These are phyloP conservation scores for Diospyros kaki DNA, from an alignment of 148 eudicot genomes.

Conservation along the genomic window DNA sequence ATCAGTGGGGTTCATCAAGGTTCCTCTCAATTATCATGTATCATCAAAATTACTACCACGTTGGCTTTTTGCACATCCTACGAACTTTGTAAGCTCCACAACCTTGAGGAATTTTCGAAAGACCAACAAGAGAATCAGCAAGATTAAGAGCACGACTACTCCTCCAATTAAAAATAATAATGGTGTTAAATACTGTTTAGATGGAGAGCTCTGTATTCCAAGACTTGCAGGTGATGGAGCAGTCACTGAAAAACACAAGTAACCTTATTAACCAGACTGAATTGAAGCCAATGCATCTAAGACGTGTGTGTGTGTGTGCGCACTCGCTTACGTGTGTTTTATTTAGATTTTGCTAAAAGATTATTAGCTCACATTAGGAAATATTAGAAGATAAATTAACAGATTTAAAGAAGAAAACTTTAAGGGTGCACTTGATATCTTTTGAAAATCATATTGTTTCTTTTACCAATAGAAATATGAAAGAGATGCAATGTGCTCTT, in stretches of 20 bases:
- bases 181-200: conserved; percentile 14
- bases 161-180: conserved; percentile 39
- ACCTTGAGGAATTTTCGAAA: conserved; percentile 25
- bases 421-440: too few relatives aligned
- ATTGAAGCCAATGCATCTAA: too few relatives aligned
- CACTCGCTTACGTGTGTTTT: too few relatives aligned
- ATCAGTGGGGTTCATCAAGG: neutral
- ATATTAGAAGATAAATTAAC: too few relatives aligned
- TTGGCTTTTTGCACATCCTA: conserved; percentile 8
- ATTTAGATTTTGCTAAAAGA: too few relatives aligned
- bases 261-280: too few relatives aligned
- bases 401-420: too few relatives aligned
- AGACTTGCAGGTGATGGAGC: conserved; percentile 9
- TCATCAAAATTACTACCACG: conserved; percentile 15
- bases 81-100: conserved; percentile 10
- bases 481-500: too few relatives aligned
- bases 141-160: conserved; percentile 22
- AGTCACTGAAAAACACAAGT: conserved; percentile 11
- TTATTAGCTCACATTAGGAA: too few relatives aligned
- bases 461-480: too few relatives aligned
- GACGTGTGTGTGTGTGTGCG: too few relatives aligned
- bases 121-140: conserved; percentile 30
- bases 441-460: too few relatives aligned
- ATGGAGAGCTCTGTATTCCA: conserved; percentile 2
- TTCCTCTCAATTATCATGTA: neutral